Percentiles rank a stretch among this genome's conserved stretches.
These are phyloP conservation scores for Penicillium frequentans DNA, from an alignment of 2,329 filamentous ascomycete genomes.

Conservation along the genomic window DNA sequence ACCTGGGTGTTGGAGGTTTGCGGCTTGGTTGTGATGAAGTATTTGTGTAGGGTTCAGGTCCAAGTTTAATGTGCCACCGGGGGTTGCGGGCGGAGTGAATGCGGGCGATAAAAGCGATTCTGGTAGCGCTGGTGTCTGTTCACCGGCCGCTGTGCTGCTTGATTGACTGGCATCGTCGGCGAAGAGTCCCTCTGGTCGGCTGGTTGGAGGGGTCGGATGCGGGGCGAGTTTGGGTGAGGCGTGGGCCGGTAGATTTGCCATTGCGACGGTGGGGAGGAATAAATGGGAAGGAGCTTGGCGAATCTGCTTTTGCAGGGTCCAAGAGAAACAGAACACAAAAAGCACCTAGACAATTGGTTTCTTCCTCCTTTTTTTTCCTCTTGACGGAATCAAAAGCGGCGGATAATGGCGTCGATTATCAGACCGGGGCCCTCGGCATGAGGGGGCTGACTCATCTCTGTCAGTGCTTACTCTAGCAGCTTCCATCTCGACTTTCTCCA, in stretches of 20 bases:
- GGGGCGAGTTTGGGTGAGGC: constrained; percentile 52
- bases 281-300: not conserved
- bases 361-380: not conserved
- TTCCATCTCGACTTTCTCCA: constrained; percentile 12
- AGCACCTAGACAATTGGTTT: not conserved
- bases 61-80: constrained; percentile 37
- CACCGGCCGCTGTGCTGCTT: constrained; percentile 24
- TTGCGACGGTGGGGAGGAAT: constrained; percentile 30
- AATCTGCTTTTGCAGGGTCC: not conserved
- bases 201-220: constrained; percentile 23
- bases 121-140: constrained; percentile 49
- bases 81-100: constrained; percentile 49
- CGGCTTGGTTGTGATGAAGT: constrained; percentile 31
- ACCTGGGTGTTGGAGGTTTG: constrained; percentile 25
- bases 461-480: constrained; percentile 29
- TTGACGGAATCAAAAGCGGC: not conserved
- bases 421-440: constrained; percentile 16
- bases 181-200: constrained; percentile 14
- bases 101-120: constrained; percentile 55
- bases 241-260: constrained; percentile 58
- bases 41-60: constrained; percentile 27
- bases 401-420: constrained; percentile 1
- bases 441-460: constrained; percentile 23
- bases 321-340: not conserved
- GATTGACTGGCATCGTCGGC: constrained; percentile 21